Evolutionary conservation across 805 yeast genomes (phyloP).

Genomic region (Starmerella bombi): DNA sequence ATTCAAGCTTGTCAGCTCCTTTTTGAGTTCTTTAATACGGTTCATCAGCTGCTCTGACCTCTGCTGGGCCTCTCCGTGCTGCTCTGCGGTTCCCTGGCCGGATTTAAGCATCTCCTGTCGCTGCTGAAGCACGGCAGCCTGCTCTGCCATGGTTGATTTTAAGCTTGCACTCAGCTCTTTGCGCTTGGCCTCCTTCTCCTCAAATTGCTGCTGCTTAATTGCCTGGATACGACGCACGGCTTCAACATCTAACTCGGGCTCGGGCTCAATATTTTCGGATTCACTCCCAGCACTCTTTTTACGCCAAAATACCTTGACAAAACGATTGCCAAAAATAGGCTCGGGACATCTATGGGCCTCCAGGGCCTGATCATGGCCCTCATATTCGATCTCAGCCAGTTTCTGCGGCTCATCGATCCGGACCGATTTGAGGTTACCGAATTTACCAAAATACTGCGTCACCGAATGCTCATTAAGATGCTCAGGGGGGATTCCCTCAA

Average conservation of each 20-base stretch:
- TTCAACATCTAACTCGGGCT: slow-evolving; percentile 29
- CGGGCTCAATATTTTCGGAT: slow-evolving; percentile 13
- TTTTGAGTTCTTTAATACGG: slow-evolving; percentile 27
- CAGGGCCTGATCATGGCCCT: slow-evolving; percentile 29
- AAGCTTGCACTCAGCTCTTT: slow-evolving; percentile 27
- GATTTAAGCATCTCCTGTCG: slow-evolving; percentile 29
- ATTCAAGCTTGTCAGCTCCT: slow-evolving; percentile 25
- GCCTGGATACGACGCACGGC: slow-evolving; percentile 29
- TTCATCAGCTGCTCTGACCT: slow-evolving; percentile 23
- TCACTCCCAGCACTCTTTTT: slow-evolving; percentile 6
- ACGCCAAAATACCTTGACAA: slow-evolving; percentile 37
- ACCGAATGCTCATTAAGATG: slow-evolving; percentile 29
- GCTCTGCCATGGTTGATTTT: slow-evolving; percentile 27
- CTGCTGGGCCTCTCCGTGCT: slow-evolving; percentile 13
- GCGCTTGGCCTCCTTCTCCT: slow-evolving; percentile 29
- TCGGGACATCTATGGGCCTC: slow-evolving; percentile 34
- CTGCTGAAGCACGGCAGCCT: slow-evolving; percentile 28
- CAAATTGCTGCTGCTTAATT: slow-evolving; percentile 33
- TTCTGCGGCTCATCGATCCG: slow-evolving; percentile 23
- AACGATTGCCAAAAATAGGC: slow-evolving; percentile 38
- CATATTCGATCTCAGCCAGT: slow-evolving; percentile 32
- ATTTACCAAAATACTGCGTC: slow-evolving; percentile 30
- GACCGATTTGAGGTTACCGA: slow-evolving; percentile 30
- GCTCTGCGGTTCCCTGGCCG: slow-evolving; percentile 20
- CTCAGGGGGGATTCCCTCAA: slow-evolving; percentile 35